Percentiles rank a stretch among this genome's conserved stretches.
Evolutionary conservation across 1,284 basidiomycete genomes (phyloP).

Genomic region (Pisolithus thermaeus): DNA sequence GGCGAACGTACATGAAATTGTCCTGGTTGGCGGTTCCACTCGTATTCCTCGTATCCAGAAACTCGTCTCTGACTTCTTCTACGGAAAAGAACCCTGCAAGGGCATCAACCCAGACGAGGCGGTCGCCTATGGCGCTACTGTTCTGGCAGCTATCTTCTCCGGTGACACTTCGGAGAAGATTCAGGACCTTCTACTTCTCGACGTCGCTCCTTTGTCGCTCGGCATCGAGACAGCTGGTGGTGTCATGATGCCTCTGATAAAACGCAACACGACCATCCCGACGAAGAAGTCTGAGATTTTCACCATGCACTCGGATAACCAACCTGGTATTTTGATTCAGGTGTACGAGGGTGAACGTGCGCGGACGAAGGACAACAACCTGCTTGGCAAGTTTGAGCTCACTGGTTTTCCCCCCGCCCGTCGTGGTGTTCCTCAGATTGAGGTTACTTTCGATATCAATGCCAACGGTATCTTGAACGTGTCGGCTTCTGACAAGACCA

Average conservation of each 20-base stretch:
- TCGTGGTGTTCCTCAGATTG: slow-evolving; percentile 62
- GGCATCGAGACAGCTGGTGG: slow-evolving; percentile 99
- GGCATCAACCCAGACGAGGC: slow-evolving; percentile 99
- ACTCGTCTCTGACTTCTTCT: slow-evolving; percentile 98
- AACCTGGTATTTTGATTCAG: slow-evolving; percentile 97
- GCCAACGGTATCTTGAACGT: slow-evolving; percentile 98
- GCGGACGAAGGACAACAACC: slow-evolving; percentile 63
- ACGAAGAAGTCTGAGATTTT: slow-evolving; percentile 99
- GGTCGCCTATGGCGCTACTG: slow-evolving; percentile 98
- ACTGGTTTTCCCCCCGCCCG: slow-evolving; percentile 73
- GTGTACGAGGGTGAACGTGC: slow-evolving; percentile 99
- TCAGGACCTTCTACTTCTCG: slow-evolving; percentile 67
- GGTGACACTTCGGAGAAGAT: slow-evolving; percentile 87
- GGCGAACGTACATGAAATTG: slow-evolving; percentile 89
- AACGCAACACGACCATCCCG: slow-evolving; percentile 97
- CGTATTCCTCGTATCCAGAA: slow-evolving; percentile 98
- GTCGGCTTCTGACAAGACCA: slow-evolving; percentile 94
- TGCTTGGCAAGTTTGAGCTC: slow-evolving; percentile 88
- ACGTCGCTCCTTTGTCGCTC: slow-evolving; percentile 93
- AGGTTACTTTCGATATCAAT: slow-evolving; percentile 98
- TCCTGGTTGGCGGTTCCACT: slow-evolving; percentile 96
- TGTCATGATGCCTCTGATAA: slow-evolving; percentile 97
- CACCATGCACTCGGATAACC: slow-evolving; percentile 99
- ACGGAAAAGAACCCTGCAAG: slow-evolving; percentile 94
- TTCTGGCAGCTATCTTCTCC: slow-evolving; percentile 96